phyloP scores from a whole-genome alignment of 345 rosid genomes.

The Cardamine resedifolia region DNA sequence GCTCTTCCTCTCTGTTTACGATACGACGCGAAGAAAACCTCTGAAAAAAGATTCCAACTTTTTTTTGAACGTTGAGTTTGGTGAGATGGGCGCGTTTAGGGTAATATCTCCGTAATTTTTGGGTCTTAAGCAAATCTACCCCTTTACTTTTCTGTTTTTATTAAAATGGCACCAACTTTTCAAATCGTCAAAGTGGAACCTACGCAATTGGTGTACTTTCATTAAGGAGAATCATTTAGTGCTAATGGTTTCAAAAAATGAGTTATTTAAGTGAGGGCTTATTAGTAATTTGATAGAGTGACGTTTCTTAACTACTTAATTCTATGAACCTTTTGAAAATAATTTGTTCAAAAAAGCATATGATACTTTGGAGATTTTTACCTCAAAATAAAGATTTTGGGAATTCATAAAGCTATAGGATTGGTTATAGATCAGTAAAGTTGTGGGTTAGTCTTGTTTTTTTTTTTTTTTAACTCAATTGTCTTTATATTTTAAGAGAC shows the following conservation, averaged over 20 bases:
- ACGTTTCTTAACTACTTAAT: not conserved
- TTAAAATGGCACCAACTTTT: not conserved
- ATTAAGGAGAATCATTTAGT: not conserved
- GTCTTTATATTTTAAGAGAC: no score
- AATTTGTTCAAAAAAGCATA: no score
- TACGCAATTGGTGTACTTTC: not conserved
- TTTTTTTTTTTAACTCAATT: no score
- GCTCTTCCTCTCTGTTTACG: not conserved
- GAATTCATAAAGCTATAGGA: no score
- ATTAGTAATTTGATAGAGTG: not conserved
- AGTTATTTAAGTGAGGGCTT: not conserved
- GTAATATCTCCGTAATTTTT: slow-evolving; percentile 23
- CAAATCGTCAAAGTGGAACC: not conserved
- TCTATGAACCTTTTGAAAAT: no score
- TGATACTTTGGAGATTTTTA: no score
- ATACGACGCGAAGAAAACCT: slow-evolving; percentile 27
- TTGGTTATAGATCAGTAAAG: no score
- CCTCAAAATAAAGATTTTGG: no score
- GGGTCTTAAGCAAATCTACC: slow-evolving; percentile 21
- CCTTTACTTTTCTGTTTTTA: not conserved
- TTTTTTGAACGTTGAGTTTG: slow-evolving; percentile 38
- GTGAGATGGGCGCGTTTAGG: slow-evolving; percentile 40
- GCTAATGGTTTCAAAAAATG: not conserved
- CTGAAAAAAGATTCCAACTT: slow-evolving; percentile 11
- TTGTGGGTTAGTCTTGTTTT: no score